These are phyloP conservation scores for Fusarium sulawesiense DNA, from an alignment of 2,329 filamentous ascomycete species.

Conservation along the genomic window DNA sequence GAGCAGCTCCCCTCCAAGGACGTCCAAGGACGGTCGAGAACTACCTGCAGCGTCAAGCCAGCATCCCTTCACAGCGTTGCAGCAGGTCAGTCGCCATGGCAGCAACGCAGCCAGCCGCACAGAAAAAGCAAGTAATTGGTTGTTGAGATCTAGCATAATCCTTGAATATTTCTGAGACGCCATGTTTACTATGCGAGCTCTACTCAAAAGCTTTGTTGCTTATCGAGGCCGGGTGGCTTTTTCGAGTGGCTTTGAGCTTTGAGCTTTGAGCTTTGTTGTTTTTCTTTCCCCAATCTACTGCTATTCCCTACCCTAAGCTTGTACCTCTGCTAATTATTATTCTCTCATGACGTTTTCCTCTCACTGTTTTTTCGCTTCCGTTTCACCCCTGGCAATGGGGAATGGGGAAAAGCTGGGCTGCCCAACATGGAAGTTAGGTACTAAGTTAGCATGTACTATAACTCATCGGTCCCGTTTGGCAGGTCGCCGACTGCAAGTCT, in stretches of 20 bases:
- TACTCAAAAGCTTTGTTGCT: neutral
- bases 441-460: neutral
- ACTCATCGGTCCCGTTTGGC: neutral
- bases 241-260: neutral
- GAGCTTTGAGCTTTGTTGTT: slow-evolving; percentile 30
- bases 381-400: slow-evolving; percentile 39
- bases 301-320: slow-evolving; percentile 36
- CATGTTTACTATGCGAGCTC: slow-evolving; percentile 36
- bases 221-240: neutral
- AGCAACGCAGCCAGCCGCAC: slow-evolving; percentile 44
- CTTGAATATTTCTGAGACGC: slow-evolving; percentile 31
- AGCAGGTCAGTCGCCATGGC: slow-evolving; percentile 48
- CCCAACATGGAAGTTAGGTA: neutral
- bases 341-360: slow-evolving; percentile 37
- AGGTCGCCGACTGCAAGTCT: neutral
- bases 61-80: slow-evolving; percentile 33
- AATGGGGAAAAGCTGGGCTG: neutral
- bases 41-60: slow-evolving; percentile 19
- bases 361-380: slow-evolving; percentile 7
- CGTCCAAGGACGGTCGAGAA: slow-evolving; percentile 32
- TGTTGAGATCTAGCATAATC: slow-evolving; percentile 43
- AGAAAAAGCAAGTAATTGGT: slow-evolving; percentile 38
- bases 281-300: slow-evolving; percentile 2
- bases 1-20: slow-evolving; percentile 38
- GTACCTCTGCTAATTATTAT: neutral